Percentiles rank a stretch among this genome's conserved stretches.
Evolutionary conservation across 768 basidiomycete genomes (phyloP).

Genomic region (Termitomyces sp.): DNA sequence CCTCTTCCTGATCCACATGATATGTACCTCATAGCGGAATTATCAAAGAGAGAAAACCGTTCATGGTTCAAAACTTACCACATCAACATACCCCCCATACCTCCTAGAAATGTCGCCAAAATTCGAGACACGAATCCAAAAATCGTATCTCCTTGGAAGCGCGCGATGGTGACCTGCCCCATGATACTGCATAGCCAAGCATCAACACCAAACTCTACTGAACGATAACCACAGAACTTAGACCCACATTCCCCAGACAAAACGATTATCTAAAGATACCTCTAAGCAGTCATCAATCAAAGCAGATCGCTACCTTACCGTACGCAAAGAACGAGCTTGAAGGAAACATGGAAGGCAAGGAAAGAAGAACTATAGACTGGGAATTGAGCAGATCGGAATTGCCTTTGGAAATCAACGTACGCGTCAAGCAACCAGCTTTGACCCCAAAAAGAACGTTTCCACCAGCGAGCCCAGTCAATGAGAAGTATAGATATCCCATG

Average conservation of each 20-base stretch:
- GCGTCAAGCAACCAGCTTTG: conserved; percentile 63
- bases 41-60: background rate
- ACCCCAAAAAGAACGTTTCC: conserved; percentile 67
- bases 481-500: conserved; percentile 39
- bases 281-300: background rate
- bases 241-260: conserved; percentile 66
- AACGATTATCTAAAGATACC: conserved; percentile 42
- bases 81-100: conserved; percentile 53
- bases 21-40: conserved; percentile 49
- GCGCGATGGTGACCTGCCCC: conserved; percentile 65
- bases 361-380: conserved; percentile 39
- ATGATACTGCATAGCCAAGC: conserved; percentile 43
- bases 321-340: conserved; percentile 54
- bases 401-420: conserved; percentile 22
- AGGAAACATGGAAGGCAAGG: conserved; percentile 53
- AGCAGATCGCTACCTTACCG: conserved; percentile 26
- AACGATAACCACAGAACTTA: background rate
- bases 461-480: conserved; percentile 32
- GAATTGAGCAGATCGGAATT: background rate
- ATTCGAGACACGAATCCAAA: conserved; percentile 60
- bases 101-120: conserved; percentile 60
- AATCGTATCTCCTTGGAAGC: conserved; percentile 72
- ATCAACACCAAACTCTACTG: background rate
- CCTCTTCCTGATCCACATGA: conserved; percentile 56
- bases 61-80: conserved; percentile 41